phyloP scores from a whole-genome alignment of 2,329 filamentous ascomycete species.

The Aspergillus uvarum region DNA sequence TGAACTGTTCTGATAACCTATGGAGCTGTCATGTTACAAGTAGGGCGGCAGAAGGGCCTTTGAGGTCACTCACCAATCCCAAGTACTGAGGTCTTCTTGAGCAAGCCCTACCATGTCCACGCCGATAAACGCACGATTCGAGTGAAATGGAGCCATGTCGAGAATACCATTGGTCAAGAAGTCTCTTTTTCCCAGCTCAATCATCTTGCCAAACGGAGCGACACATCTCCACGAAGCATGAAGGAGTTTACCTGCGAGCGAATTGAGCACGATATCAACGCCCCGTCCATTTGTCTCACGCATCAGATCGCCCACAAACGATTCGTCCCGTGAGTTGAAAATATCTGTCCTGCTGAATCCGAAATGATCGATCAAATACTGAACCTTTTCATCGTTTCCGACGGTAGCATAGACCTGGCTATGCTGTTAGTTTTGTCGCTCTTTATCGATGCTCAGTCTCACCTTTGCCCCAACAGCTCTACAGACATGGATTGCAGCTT shows the following conservation, averaged over 20 bases:
- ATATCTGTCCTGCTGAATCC: constrained; percentile 22
- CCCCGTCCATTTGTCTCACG: constrained; percentile 20
- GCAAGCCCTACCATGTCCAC: constrained; percentile 25
- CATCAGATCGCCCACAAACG: constrained; percentile 20
- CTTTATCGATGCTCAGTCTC: too few relatives aligned
- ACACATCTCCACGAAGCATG: constrained; percentile 34
- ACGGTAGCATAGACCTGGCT: constrained; percentile 24
- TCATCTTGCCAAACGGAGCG: constrained; percentile 29
- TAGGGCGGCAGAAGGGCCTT: too few relatives aligned
- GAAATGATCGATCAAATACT: constrained; percentile 23
- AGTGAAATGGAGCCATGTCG: constrained; percentile 24
- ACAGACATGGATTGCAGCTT: constrained; percentile 28
- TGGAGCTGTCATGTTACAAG: too few relatives aligned
- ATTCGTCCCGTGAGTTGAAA: constrained; percentile 23
- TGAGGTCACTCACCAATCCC: constrained; percentile 3
- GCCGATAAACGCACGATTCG: constrained; percentile 24
- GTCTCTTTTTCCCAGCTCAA: constrained; percentile 32
- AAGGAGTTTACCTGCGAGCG: constrained; percentile 27
- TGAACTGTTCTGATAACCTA: constrained; percentile 8
- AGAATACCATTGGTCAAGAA: constrained; percentile 22
- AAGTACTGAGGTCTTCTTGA: constrained; percentile 5
- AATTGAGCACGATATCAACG: constrained; percentile 31
- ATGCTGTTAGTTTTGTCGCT: too few relatives aligned
- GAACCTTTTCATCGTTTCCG: constrained; percentile 22
- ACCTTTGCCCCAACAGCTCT: constrained; percentile 22